Base-by-base conservation (phyloP, 2,329 filamentous ascomycete genomes). In the Teratosphaeria nubilosa region DNA sequence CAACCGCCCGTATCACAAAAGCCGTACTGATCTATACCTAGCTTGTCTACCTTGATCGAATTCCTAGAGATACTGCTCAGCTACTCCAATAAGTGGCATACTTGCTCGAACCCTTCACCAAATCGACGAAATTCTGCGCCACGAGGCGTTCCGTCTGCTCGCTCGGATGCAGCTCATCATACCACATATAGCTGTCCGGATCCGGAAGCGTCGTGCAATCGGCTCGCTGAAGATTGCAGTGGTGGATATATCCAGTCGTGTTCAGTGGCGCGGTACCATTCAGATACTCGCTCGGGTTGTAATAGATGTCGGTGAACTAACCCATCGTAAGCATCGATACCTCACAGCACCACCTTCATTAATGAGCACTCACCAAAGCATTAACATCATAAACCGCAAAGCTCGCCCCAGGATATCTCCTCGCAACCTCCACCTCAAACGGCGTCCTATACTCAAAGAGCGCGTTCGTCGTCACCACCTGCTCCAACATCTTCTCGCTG, bases 91-190 rank as follows among this genome's bases (percentile, higher is more conserved):
- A 80, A 27, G 64, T 75, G 31, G 76, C 77, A 68, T 71, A 79
- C 65, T 70, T 70, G 62, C 77, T 78, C 59, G 64, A 65, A 1
- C 82, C 83, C 31, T 75, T 70, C 6, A 85, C 70, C 1, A 84
- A 77, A 34, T 77, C 75, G 3, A 81, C 72, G 69, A 86, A 85
- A 58, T 82, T 78, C 59, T 72, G 73, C 20, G 82, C 83, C 55
- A 86, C 77, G 51, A 79, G 74, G 66, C 80, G 74, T 71, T 83
- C 80, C 7, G 85, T 80, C 72, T 82, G 81, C 72, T 84, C 79
- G 31, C 83, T 85, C 0, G 87, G 86, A 74, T 92, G 88, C 68
- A 91, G 70, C 68, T 85, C 81, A 72, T 92, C 87, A 65, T 79
- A 88, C 86, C 87, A 91, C 69, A 90, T 63, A 69, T 82, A 91